Conservation (phyloP, 306 rosid genomes). For the Sicyos baderoa region DNA sequence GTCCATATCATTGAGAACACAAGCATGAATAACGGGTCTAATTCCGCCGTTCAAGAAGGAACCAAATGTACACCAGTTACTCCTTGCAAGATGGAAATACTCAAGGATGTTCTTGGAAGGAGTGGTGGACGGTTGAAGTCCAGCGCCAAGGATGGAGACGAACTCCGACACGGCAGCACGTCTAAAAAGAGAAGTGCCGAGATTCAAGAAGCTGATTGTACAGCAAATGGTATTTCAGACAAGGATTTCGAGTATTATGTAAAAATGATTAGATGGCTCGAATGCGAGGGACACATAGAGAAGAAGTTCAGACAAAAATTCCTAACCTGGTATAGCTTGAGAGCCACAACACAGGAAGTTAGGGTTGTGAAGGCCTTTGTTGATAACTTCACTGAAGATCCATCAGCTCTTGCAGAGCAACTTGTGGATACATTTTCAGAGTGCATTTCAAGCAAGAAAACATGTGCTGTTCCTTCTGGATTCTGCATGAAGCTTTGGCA, state of each 20-base stretch:
- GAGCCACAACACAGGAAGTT: conserved; percentile 67
- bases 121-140: conserved; percentile 50
- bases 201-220: conserved; percentile 43
- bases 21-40: conserved; percentile 48
- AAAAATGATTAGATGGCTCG: conserved; percentile 82
- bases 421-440: conserved; percentile 90
- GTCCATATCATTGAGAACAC: conserved; percentile 49
- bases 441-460: conserved; percentile 57
- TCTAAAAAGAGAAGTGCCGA: conserved; percentile 60
- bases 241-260: conserved; percentile 77
- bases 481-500: conserved; percentile 97
- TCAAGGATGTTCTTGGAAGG: conserved; percentile 63
- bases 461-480: conserved; percentile 58
- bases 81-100: conserved; percentile 64
- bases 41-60: conserved; percentile 47
- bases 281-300: conserved; percentile 86
- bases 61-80: conserved; percentile 65
- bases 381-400: conserved; percentile 68
- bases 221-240: conserved; percentile 36
- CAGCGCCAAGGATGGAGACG: conserved; percentile 53
- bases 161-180: conserved; percentile 66
- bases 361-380: conserved; percentile 72
- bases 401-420: conserved; percentile 84
- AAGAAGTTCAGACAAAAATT: conserved; percentile 91
- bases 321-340: conserved; percentile 90